Base-by-base conservation (phyloP, 2,329 filamentous ascomycete genomes). In the Fusarium newnesense region DNA sequence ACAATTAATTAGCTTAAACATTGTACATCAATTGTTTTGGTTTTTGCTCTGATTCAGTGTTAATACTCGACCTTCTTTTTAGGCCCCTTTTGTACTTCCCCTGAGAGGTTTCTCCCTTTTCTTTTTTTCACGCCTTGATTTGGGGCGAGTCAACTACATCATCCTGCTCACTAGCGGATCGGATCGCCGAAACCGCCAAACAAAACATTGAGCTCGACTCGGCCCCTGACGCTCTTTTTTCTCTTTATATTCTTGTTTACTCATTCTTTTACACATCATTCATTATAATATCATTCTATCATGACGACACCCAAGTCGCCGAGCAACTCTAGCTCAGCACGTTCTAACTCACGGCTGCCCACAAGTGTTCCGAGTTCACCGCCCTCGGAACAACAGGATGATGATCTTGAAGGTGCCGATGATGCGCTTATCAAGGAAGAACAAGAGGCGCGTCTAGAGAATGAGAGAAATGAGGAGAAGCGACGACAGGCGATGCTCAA, bases 391-490 rank as follows among this genome's bases (percentile, higher is more conserved):
- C 67, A 74, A 0, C 58, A 75, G 3, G 67, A 73, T 19, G 67
- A 73, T 19, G 63, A 72, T 18, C 28, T 70, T 7, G 75, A 77
- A 2, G 70, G 76, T 2, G 77, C 75, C 8, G 76, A 82, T 5
- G 78, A 80, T 50, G 60, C 71, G 1, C 73, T 86, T 0, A 66
- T 79, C 1, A 80, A 78, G 12, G 82, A 83, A 21, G 84, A 85
- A 44, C 78, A 82, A 2, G 75, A 77, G 6, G 84, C 84, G 0
- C 71, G 79, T 0, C 42, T 63, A 0, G 80, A 78, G 2, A 85
- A 85, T 15, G 83, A 85, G 44, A 87, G 85, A 30, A 85, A 85
- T 0, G 90, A 91, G 49, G 84, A 87, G 18, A 85, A 85, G 47
- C 64, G 77, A 1, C 77, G 75, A 2, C 85, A 87, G 34, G 84